Evolutionary conservation across 2,329 filamentous ascomycete genomes (phyloP), one percentile per base, ranked within the genome.

Genomic region (Talaromyces amestolkiae): DNA sequence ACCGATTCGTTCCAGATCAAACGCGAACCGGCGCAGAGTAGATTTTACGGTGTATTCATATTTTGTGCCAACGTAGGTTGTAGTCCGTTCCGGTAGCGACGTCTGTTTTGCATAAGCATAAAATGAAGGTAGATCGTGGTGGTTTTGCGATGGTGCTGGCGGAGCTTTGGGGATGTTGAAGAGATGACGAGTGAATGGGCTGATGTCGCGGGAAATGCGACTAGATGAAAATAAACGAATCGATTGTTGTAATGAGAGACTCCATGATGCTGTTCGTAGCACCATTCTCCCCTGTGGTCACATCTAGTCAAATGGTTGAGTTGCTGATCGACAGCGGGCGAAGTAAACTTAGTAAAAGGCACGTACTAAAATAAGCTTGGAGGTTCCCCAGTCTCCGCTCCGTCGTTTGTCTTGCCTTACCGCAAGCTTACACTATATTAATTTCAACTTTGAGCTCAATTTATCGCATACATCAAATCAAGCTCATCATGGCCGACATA

Each of bases 21-120:
- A 75, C n/a, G 73, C 75, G 39, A 75, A 77, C 24, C 70, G 72
- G 39, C 74, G 78, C 19, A 83, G 76, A 41, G 73, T 76, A 35
- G 73, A 59, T 37, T 76, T 76, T 7, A 80, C 75, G 8, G 77
- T 78, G 67, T 82, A 82, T 71, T 83, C 81, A 72, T 83, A 83
- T 65, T 77, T 72, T 3, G 80, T 82, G 58, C 81, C 81, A 49
- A 79, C 71, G 68, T 80, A 80, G 61, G 77, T 75, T 1, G 80
- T 79, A 65, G 75, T 80, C 15, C 68, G 71, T 22, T 70, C 64
- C 9, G 76, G 73, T 22, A 81, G 77, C 17, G 70, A 69, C 8
- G 72, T 78, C 49, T 76, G 75, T 4, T 72, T 58, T n/a, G 80
- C 77, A 69, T 82, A 74, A 61, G 73, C 67, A 65, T 80, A 74